Conservation (phyloP, 176 grass and related monocot genomes). For the Oryza meyeriana region DNA sequence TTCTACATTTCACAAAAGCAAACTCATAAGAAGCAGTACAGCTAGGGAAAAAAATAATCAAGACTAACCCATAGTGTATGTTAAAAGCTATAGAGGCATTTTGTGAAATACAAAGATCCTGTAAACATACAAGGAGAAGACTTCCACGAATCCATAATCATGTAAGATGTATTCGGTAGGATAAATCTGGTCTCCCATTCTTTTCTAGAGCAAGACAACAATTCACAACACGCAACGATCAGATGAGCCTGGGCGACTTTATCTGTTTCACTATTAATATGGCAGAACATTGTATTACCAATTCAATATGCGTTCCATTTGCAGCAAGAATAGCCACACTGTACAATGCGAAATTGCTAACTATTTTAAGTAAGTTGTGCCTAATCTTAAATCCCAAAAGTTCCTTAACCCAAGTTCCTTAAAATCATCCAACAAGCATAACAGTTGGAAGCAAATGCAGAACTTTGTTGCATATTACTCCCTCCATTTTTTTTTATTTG, state of each 20-base stretch:
- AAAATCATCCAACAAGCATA: conserved; percentile 1
- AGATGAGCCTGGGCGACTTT: neutral
- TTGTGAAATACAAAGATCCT: neutral
- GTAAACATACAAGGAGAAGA: neutral
- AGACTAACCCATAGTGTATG: neutral
- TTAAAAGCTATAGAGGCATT: conserved; percentile 1
- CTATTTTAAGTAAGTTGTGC: neutral
- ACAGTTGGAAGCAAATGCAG: neutral
- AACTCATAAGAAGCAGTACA: conserved; percentile 9
- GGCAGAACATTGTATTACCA: neutral
- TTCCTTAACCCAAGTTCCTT: neutral
- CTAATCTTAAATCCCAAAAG: neutral
- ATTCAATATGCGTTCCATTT: neutral
- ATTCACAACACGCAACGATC: neutral
- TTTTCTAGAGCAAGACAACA: neutral
- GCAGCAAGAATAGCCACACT: neutral
- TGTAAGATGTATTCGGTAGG: conserved; percentile 5
- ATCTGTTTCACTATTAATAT: conserved; percentile 2
- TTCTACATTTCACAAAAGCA: conserved; percentile 45
- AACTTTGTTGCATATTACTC: neutral
- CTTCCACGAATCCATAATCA: neutral
- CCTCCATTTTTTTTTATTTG: too few relatives aligned
- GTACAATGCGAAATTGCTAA: neutral
- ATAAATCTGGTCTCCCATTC: neutral
- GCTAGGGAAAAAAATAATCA: neutral